Base-by-base conservation (phyloP, 2,329 filamentous ascomycete species). In the Alternaria solani region DNA sequence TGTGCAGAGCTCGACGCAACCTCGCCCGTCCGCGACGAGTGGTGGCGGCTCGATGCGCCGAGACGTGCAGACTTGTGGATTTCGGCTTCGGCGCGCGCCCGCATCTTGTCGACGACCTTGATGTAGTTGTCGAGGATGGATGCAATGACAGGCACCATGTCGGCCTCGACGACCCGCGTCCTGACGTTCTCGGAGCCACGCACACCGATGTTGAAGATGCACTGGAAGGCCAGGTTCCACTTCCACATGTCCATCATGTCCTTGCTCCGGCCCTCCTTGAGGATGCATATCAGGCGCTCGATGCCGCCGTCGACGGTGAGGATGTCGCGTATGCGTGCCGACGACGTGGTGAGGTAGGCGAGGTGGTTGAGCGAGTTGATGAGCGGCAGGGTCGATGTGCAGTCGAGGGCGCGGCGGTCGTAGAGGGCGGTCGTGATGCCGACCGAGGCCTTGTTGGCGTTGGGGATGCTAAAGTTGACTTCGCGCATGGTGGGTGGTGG, bases 191-290 rank as follows among this genome's bases (percentile, higher is more conserved):
- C 95, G 12, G 95, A 97, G 61, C 95, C 95, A 69, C 95, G 88
- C 61, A 99, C 94, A 58, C 95, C 95, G 75, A 99, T 98, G 80
- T 99, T 99, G 77, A 99, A 95, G 66, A 98, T 94, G 79, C 95
- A 99, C 81, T 98, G 95, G 79, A 99, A 99, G 54, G 95, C 95
- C 64, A 99, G 86, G 76, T 97, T 99, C 95, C 95, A 99, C 81
- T 98, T 98, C 95, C 95, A 99, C 92, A 97, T 97, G 79, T 97
- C 94, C 94, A 98, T 97, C 89, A 97, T 91, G 78, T 99, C 94
- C 81, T 94, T 96, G 82, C 92, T 97, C 76, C 95, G 87, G 65
- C 95, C 95, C 81, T 97, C 93, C 81, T 99, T 99, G 79, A 99
- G 87, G 75, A 99, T 97, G 86, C 93, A 97, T 77, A 99, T 92